These are phyloP conservation scores for Chaetomium strumarium DNA, from an alignment of 2,329 filamentous ascomycete species.

Conservation along the genomic window DNA sequence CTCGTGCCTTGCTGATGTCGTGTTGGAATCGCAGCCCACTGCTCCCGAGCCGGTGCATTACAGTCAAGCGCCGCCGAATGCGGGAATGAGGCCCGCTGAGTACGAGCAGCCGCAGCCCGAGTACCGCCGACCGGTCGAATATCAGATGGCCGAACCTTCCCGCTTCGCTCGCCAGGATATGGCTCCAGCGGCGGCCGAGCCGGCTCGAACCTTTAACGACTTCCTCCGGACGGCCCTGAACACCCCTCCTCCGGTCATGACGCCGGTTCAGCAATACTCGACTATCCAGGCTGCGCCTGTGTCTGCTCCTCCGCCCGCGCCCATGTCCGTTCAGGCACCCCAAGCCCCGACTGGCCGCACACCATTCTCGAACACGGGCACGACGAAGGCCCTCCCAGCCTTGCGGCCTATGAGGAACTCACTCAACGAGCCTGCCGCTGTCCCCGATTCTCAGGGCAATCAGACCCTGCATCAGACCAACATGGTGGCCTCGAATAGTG, in stretches of 20 bases:
- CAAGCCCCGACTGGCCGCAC: conserved; percentile 20
- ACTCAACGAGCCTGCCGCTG: conserved; percentile 26
- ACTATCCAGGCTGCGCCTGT: background rate
- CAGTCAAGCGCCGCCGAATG: conserved; percentile 8
- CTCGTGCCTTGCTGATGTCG: conserved; percentile 30
- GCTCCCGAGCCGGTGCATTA: conserved; percentile 7
- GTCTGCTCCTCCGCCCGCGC: background rate
- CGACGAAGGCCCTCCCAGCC: conserved; percentile 29
- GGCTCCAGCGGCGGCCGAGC: conserved; percentile 4
- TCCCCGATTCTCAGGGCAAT: conserved; percentile 21
- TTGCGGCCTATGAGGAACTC: conserved; percentile 33
- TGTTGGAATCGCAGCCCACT: conserved; percentile 19
- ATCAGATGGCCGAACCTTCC: conserved; percentile 17
- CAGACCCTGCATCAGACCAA: conserved; percentile 19
- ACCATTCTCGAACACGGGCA: conserved; percentile 30
- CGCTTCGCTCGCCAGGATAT: conserved; percentile 9
- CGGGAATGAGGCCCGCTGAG: conserved; percentile 2
- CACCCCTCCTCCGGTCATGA: conserved; percentile 20
- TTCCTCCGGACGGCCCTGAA: conserved; percentile 37
- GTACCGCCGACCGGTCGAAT: conserved; percentile 6
- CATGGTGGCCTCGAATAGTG: conserved; percentile 31
- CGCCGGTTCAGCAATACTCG: conserved; percentile 9
- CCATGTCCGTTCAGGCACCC: background rate
- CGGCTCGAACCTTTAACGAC: conserved; percentile 25
- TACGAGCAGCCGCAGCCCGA: conserved; percentile 11